phyloP scores from a whole-genome alignment of 768 basidiomycete species.

The Lentinula lateritia region DNA sequence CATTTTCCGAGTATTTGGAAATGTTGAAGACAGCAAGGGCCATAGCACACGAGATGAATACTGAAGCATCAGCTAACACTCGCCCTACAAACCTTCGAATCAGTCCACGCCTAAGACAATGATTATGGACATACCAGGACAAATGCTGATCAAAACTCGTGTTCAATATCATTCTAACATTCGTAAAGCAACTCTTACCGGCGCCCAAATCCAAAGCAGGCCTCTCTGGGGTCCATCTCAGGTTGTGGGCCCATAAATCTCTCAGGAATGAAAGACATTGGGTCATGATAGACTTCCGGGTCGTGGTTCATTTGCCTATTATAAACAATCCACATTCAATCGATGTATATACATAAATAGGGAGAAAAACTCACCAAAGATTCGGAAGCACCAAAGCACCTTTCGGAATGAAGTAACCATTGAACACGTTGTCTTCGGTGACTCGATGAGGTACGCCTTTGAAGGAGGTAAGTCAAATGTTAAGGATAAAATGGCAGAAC shows the following conservation, averaged over 20 bases:
- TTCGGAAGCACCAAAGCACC: constrained; percentile 4
- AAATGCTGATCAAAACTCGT: constrained; percentile 3
- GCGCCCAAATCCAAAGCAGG: constrained; percentile 44
- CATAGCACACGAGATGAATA: constrained; percentile 18
- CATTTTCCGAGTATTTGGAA: constrained; percentile 11
- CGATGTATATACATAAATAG: neutral
- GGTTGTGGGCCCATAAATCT: constrained; percentile 12
- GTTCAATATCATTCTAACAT: neutral
- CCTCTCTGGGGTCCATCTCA: constrained; percentile 27
- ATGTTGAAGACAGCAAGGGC: constrained; percentile 20
- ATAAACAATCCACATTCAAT: neutral
- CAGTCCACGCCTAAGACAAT: neutral
- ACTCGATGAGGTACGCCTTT: constrained; percentile 8
- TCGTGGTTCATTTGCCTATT: constrained; percentile 6
- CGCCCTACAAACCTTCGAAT: constrained; percentile 13
- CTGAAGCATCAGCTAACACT: constrained; percentile 17
- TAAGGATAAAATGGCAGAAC: neutral
- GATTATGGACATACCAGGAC: neutral
- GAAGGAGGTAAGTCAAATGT: neutral
- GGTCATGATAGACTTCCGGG: constrained; percentile 3
- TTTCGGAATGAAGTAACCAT: constrained; percentile 14
- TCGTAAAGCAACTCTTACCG: constrained; percentile 15
- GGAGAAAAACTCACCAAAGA: neutral
- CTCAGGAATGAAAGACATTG: constrained; percentile 5
- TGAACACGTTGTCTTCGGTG: constrained; percentile 21